phyloP scores from a whole-genome alignment of 2,329 filamentous ascomycete species.

The Hysterium pulicare region DNA sequence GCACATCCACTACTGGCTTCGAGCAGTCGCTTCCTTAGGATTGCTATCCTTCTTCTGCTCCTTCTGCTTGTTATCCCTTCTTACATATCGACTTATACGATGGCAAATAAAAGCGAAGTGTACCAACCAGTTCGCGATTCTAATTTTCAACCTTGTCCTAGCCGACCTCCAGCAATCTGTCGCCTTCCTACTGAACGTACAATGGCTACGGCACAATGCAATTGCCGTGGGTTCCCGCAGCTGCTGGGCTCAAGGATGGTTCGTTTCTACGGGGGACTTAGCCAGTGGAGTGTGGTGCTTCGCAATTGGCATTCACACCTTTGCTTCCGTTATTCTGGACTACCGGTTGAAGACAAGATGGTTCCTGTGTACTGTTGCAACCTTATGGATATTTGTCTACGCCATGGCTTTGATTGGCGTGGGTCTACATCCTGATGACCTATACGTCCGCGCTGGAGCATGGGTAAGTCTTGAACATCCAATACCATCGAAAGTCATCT shows the following conservation, averaged over 20 bases:
- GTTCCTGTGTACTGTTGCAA: conserved; percentile 50
- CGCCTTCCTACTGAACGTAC: conserved; percentile 61
- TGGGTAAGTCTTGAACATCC: conserved; percentile 44
- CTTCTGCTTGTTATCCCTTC: conserved; percentile 40
- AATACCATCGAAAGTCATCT: not conserved
- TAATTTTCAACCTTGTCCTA: conserved; percentile 67
- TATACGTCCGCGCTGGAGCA: conserved; percentile 63
- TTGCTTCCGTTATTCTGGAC: conserved; percentile 57
- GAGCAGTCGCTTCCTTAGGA: conserved; percentile 45
- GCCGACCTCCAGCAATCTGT: conserved; percentile 65
- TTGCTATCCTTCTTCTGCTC: conserved; percentile 48
- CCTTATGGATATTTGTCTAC: conserved; percentile 60
- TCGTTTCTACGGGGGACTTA: conserved; percentile 64
- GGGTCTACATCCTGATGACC: conserved; percentile 39
- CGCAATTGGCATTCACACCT: conserved; percentile 64
- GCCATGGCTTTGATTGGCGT: conserved; percentile 54
- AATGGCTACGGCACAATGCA: conserved; percentile 54
- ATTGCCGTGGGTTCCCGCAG: conserved; percentile 53
- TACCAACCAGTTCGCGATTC: conserved; percentile 63
- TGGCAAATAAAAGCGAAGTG: conserved; percentile 35
- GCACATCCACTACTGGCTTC: conserved; percentile 40
- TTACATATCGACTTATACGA: conserved; percentile 46
- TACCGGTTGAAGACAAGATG: conserved; percentile 50
- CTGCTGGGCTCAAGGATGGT: conserved; percentile 66
- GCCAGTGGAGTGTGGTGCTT: conserved; percentile 66